phyloP scores from a whole-genome alignment of 2,329 filamentous ascomycete species.

The Verticillium zaregamsianum region DNA sequence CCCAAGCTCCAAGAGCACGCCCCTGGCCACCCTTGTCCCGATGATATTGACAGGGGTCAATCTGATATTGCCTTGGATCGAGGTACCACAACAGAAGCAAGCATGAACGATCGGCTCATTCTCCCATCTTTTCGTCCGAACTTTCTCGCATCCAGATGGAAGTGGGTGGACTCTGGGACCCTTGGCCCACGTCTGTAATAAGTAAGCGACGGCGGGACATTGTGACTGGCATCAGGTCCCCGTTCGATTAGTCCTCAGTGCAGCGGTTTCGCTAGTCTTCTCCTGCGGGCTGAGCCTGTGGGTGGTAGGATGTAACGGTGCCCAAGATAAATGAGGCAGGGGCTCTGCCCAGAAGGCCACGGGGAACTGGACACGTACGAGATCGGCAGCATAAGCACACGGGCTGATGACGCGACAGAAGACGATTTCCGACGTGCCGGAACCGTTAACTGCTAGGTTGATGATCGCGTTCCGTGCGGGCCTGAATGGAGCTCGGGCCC shows the following conservation, averaged over 20 bases:
- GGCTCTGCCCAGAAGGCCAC: not conserved
- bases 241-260: not conserved
- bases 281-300: not conserved
- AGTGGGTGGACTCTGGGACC: not conserved
- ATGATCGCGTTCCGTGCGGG: not conserved
- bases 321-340: not conserved
- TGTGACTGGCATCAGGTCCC: not conserved
- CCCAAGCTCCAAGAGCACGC: not conserved
- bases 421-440: not conserved
- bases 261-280: not conserved
- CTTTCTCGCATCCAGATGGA: not conserved
- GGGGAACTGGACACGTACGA: not conserved
- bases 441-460: not conserved
- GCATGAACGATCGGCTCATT: constrained; percentile 5
- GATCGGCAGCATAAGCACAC: not conserved
- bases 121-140: constrained; percentile 4
- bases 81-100: constrained; percentile 1
- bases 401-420: not conserved
- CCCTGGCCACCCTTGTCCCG: not conserved
- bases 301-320: not conserved
- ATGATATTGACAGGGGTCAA: constrained; percentile 1
- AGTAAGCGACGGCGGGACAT: not conserved
- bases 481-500: not conserved
- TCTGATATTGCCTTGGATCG: constrained; percentile 1
- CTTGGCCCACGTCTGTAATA: not conserved